phyloP scores from a whole-genome alignment of 192 early-diverging fungal genomes.

The Gryganskiella cystojenkinii region DNA sequence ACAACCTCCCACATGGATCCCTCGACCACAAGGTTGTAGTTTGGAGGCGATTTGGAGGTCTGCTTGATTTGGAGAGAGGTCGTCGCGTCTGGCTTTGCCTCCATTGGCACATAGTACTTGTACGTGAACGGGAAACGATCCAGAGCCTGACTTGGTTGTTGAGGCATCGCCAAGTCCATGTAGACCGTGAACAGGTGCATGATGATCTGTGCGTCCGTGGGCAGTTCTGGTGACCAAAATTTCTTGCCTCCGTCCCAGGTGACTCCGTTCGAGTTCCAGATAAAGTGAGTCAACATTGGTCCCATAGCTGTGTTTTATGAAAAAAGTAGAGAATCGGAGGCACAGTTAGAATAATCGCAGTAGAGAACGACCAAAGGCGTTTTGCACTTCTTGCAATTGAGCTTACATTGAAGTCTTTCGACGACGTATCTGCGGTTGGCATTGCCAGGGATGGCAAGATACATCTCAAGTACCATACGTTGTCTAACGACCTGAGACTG shows the following conservation, averaged over 20 bases:
- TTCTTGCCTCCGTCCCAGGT: slow-evolving; percentile 33
- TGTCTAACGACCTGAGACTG: slow-evolving; percentile 29
- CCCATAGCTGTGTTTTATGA: slow-evolving; percentile 24
- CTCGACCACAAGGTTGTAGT: slow-evolving; percentile 66
- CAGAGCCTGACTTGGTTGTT: slow-evolving; percentile 47
- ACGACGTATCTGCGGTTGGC: slow-evolving; percentile 50
- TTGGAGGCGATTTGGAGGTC: slow-evolving; percentile 58
- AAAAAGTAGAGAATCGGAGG: not conserved
- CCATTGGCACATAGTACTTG: slow-evolving; percentile 63
- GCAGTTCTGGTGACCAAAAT: slow-evolving; percentile 40
- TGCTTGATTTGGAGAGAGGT: slow-evolving; percentile 67
- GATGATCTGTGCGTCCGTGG: slow-evolving; percentile 67
- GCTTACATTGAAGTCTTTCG: slow-evolving; percentile 38
- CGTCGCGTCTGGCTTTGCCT: slow-evolving; percentile 57
- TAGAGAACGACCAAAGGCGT: too few species aligned
- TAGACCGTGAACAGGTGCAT: slow-evolving; percentile 72
- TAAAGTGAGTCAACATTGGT: slow-evolving; percentile 39
- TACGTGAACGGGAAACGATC: slow-evolving; percentile 65
- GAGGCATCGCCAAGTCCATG: slow-evolving; percentile 67
- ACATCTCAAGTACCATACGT: slow-evolving; percentile 27
- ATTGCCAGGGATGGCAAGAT: slow-evolving; percentile 41
- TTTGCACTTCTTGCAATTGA: not conserved
- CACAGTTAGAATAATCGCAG: not conserved
- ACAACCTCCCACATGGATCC: slow-evolving; percentile 65
- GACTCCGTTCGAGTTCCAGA: slow-evolving; percentile 43